Percentiles rank a stretch among this genome's conserved stretches.
Conservation (phyloP, 2,329 filamentous ascomycete genomes). For the Trichothecium roseum region DNA sequence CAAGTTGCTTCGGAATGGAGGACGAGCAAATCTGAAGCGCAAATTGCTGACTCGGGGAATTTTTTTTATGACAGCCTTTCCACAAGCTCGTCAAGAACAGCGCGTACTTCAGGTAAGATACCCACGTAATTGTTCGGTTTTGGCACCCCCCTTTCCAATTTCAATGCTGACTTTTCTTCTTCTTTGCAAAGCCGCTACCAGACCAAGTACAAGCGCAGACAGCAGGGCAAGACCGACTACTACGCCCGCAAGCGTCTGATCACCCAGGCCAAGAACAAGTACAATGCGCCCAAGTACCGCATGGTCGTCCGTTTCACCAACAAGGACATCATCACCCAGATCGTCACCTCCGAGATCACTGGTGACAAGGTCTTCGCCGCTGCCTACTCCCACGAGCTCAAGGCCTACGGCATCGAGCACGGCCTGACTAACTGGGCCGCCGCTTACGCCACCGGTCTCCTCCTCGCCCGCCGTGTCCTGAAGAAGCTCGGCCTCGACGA, state of each 20-base stretch:
- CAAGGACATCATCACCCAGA: slow-evolving; percentile 98
- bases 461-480: slow-evolving; percentile 92
- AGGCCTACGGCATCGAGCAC: slow-evolving; percentile 94
- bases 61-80: slow-evolving; percentile 57
- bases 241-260: slow-evolving; percentile 99
- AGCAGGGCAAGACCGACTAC: slow-evolving; percentile 98
- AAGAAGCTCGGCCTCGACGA: slow-evolving; percentile 95
- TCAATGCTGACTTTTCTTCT: background rate
- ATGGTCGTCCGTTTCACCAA: slow-evolving; percentile 99
- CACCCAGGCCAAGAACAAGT: slow-evolving; percentile 99
- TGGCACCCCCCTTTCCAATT: background rate
- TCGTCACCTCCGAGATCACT: slow-evolving; percentile 89
- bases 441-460: slow-evolving; percentile 91
- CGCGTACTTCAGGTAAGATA: slow-evolving; percentile 91
- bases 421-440: slow-evolving; percentile 99
- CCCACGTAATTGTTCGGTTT: background rate
- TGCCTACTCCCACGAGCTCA: slow-evolving; percentile 96
- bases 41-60: slow-evolving; percentile 97
- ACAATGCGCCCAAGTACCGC: slow-evolving; percentile 99
- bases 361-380: slow-evolving; percentile 94
- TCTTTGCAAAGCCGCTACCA: slow-evolving; percentile 70
- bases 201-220: slow-evolving; percentile 99
- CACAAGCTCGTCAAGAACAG: slow-evolving; percentile 95
- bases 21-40: slow-evolving; percentile 73
- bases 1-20: slow-evolving; percentile 94